Conservation (phyloP, 495 filamentous ascomycete species). For the Neurospora tetraspora region DNA sequence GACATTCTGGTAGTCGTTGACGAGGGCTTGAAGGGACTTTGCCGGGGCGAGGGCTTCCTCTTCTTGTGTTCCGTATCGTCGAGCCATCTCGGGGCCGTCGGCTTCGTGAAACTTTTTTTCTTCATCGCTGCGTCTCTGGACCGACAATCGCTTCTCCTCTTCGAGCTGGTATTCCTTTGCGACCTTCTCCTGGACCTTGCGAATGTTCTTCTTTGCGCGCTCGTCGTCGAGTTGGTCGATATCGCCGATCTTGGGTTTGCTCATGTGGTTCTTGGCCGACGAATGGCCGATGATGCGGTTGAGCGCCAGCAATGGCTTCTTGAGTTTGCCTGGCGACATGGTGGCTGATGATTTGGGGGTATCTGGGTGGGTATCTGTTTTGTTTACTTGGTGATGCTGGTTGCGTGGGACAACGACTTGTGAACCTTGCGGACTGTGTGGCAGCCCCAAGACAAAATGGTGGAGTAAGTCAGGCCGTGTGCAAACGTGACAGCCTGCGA, state of each 20-base stretch:
- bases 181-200: slow-evolving; percentile 36
- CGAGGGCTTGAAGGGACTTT: slow-evolving; percentile 10
- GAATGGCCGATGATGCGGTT: slow-evolving; percentile 35
- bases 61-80: slow-evolving; percentile 47
- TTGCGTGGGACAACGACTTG: neutral
- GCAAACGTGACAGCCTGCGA: neutral
- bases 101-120: slow-evolving; percentile 32
- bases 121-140: slow-evolving; percentile 35
- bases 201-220: slow-evolving; percentile 40
- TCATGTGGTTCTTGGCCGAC: slow-evolving; percentile 36
- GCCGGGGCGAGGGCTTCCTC: slow-evolving; percentile 22
- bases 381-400: neutral
- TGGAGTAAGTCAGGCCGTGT: neutral
- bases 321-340: slow-evolving; percentile 30
- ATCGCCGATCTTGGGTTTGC: slow-evolving; percentile 36
- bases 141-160: slow-evolving; percentile 37
- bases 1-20: slow-evolving; percentile 25
- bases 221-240: slow-evolving; percentile 34
- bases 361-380: neutral
- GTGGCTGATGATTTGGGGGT: neutral
- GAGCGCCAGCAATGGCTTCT: slow-evolving; percentile 32
- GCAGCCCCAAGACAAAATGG: neutral
- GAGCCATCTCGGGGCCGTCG: slow-evolving; percentile 46
- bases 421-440: neutral
- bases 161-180: slow-evolving; percentile 41